phyloP scores from a whole-genome alignment of 345 rosid species.

The Hevea brasiliensis region DNA sequence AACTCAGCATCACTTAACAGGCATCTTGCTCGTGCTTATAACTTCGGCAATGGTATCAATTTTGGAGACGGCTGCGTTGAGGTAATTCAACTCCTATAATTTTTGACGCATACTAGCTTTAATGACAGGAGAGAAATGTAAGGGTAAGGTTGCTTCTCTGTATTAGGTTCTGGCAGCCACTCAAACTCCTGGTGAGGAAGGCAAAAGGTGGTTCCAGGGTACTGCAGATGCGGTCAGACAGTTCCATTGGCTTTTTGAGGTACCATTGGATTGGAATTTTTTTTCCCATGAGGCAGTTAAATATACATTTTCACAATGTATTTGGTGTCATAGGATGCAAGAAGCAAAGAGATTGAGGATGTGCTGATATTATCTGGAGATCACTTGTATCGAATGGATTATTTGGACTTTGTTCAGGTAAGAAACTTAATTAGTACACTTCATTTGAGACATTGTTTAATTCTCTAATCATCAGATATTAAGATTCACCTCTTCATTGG shows the following conservation, averaged over 20 bases:
- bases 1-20: slow-evolving; percentile 90
- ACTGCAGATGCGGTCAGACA: slow-evolving; percentile 97
- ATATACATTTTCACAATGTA: too few species aligned
- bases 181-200: slow-evolving; percentile 88
- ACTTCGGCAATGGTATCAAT: slow-evolving; percentile 60
- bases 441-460: background rate
- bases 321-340: slow-evolving; percentile 52
- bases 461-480: background rate
- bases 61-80: slow-evolving; percentile 89
- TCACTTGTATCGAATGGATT: slow-evolving; percentile 91
- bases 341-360: slow-evolving; percentile 82
- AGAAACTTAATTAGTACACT: too few species aligned
- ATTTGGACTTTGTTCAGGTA: slow-evolving; percentile 92
- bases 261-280: too few species aligned
- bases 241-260: slow-evolving; percentile 98
- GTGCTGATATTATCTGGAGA: slow-evolving; percentile 91
- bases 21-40: slow-evolving; percentile 87
- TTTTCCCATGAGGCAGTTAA: too few species aligned
- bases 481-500: slow-evolving; percentile 17
- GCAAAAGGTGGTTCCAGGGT: slow-evolving; percentile 94
- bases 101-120: too few species aligned
- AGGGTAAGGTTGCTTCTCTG: background rate
- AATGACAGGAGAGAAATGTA: background rate
- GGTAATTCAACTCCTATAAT: slow-evolving; percentile 35
- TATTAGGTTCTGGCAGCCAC: slow-evolving; percentile 86